These are phyloP conservation scores for Xylariaceae sp. DNA, from an alignment of 2,329 filamentous ascomycete species.

Conservation along the genomic window DNA sequence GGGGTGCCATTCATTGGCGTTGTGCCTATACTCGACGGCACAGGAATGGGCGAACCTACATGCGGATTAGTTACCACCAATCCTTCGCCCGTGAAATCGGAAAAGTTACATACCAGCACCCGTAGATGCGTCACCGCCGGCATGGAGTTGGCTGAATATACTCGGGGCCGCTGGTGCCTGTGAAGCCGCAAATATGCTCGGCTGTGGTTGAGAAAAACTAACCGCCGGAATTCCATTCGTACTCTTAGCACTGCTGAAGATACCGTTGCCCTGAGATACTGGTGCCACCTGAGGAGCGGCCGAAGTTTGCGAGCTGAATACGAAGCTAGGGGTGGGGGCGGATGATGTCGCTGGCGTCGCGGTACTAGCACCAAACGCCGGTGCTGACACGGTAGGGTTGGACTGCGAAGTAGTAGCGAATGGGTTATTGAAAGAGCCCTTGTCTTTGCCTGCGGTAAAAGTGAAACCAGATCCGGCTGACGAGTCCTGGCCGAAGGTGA, in stretches of 20 bases:
- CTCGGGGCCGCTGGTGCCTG: slow-evolving; percentile 19
- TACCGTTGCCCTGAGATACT: slow-evolving; percentile 16
- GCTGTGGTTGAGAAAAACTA: slow-evolving; percentile 36
- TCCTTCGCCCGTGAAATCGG: neutral
- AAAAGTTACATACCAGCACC: slow-evolving; percentile 37
- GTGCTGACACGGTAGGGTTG: slow-evolving; percentile 15
- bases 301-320: slow-evolving; percentile 25
- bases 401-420: slow-evolving; percentile 22
- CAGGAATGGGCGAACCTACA: slow-evolving; percentile 41
- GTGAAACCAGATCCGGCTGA: slow-evolving; percentile 32
- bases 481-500: slow-evolving; percentile 26
- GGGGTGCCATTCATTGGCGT: slow-evolving; percentile 56
- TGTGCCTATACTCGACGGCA: slow-evolving; percentile 56
- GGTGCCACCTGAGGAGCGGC: slow-evolving; percentile 25
- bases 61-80: slow-evolving; percentile 2
- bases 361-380: slow-evolving; percentile 21
- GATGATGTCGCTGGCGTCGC: slow-evolving; percentile 23
- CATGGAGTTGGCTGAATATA: slow-evolving; percentile 25
- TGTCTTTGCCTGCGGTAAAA: slow-evolving; percentile 35
- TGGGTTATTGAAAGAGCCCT: slow-evolving; percentile 34
- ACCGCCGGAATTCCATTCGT: slow-evolving; percentile 30
- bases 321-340: slow-evolving; percentile 22
- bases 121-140: slow-evolving; percentile 36
- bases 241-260: slow-evolving; percentile 28
- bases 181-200: slow-evolving; percentile 26